Base-by-base conservation (phyloP, 768 basidiomycete genomes). In the Crepidotus variabilis region DNA sequence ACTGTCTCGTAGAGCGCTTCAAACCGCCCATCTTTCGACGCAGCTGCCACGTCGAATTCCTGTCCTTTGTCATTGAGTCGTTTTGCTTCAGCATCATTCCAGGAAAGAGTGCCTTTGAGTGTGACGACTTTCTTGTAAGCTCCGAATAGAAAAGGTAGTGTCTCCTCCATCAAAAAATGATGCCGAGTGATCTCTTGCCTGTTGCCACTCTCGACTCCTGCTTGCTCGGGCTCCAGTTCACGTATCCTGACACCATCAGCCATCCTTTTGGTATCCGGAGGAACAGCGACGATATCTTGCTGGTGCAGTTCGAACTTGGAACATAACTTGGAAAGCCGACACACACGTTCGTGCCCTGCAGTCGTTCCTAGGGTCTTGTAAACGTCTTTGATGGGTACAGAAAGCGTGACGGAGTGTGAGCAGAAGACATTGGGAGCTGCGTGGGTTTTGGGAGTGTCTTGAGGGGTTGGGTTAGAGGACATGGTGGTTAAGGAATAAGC, bases 291-390 rank as follows among this genome's bases (percentile, higher is more conserved):
- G 14, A 55, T 58, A 46, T 74, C 71, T 46, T 49, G 47, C 6
- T 70, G 54, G 34, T 61, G 55, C 16, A 72, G 57, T 18, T 70
- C 65, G 53, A 70, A 60, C 6, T 57, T 61, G n/a, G 67, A 60
- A 56, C 71, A 71, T 3, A 73, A 52, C 24, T 54, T 49, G n/a
- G 65, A 69, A 14, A 73, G 61, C 13, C 65, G 63, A 47, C 68
- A 70, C 7, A 72, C 67, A 33, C 67, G 64, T 55, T 72, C 71
- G 57, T 72, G 71, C 18, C 70, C 72, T 49, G 59, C 59, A 24
- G 61, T 50, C 2, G 68, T 72, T 23, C 65, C 70, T 11, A 76
- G 55, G 7, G 60, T 63, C 2, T 60, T 46, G 36, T 70, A 72
- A 16, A 66, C 72, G 11, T 63, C 59, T 16, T 63, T 54, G 8